Percentiles rank a stretch among this genome's conserved stretches.
phyloP scores from a whole-genome alignment of 1,284 basidiomycete genomes.

The Trichosporon coremiiforme region DNA sequence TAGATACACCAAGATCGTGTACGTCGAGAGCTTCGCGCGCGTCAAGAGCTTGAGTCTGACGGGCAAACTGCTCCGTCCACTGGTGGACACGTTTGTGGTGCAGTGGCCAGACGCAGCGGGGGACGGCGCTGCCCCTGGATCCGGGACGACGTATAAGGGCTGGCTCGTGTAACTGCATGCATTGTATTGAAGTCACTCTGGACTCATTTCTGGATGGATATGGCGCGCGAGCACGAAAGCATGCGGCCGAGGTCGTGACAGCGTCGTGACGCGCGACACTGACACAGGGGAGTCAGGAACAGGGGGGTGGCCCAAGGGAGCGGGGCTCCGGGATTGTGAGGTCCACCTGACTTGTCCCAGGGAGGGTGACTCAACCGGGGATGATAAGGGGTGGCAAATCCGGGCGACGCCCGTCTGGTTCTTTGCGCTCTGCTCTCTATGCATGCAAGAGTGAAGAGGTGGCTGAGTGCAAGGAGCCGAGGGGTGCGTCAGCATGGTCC shows the following conservation, averaged over 20 bases:
- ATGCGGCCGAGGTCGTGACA: neutral
- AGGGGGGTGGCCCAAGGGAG: neutral
- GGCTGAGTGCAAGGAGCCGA: neutral
- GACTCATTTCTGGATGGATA: neutral
- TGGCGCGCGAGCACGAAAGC: neutral
- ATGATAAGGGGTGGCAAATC: slow-evolving; percentile 17
- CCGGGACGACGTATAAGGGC: slow-evolving; percentile 27
- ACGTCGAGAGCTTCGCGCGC: slow-evolving; percentile 93
- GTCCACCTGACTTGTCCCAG: neutral
- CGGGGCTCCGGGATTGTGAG: slow-evolving; percentile 7
- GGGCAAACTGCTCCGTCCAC: slow-evolving; percentile 72
- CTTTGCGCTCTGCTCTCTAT: neutral
- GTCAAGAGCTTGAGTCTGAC: slow-evolving; percentile 80
- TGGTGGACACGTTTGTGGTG: slow-evolving; percentile 85
- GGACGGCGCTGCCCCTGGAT: neutral
- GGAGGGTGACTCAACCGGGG: slow-evolving; percentile 13
- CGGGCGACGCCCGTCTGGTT: neutral
- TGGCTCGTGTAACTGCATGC: slow-evolving; percentile 26
- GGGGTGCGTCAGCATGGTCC: neutral
- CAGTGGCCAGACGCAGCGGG: slow-evolving; percentile 74
- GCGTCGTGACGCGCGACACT: slow-evolving; percentile 6
- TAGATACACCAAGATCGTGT: slow-evolving; percentile 73
- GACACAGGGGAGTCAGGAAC: neutral
- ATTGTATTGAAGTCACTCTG: neutral
- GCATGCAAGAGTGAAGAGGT: neutral